Conservation (phyloP, 2,329 filamentous ascomycete genomes). For the Oidium heveae region DNA sequence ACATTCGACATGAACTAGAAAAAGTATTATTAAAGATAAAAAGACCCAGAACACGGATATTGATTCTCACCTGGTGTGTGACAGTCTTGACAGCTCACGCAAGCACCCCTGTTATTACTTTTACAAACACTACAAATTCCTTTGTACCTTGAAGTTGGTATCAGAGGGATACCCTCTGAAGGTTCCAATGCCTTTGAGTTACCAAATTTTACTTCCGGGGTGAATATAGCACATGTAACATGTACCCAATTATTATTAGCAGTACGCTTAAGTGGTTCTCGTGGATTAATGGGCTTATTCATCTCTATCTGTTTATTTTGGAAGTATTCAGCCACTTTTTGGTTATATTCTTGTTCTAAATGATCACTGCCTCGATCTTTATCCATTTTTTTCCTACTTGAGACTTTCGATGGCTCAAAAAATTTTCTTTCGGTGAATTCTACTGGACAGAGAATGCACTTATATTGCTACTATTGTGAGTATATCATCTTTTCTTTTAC, state of each 20-base stretch:
- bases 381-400: slow-evolving; percentile 74
- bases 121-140: slow-evolving; percentile 71
- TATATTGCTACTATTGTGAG: slow-evolving; percentile 38
- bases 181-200: slow-evolving; percentile 60
- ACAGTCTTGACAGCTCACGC: slow-evolving; percentile 59
- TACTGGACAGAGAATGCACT: slow-evolving; percentile 77
- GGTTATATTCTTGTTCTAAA: slow-evolving; percentile 59
- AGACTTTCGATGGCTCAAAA: slow-evolving; percentile 54
- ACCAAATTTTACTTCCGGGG: slow-evolving; percentile 78
- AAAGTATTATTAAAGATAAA: slow-evolving; percentile 1
- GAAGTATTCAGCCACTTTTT: slow-evolving; percentile 59
- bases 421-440: slow-evolving; percentile 61
- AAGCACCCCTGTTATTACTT: slow-evolving; percentile 40
- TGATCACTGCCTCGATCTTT: slow-evolving; percentile 77
- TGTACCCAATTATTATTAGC: slow-evolving; percentile 98
- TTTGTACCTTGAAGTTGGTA: slow-evolving; percentile 46
- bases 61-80: slow-evolving; percentile 19
- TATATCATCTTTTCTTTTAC: background rate
- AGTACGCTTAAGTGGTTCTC: slow-evolving; percentile 80
- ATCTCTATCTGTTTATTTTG: slow-evolving; percentile 59
- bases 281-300: slow-evolving; percentile 58
- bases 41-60: background rate
- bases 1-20: slow-evolving; percentile 56
- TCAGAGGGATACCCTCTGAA: slow-evolving; percentile 71
- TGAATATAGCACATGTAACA: slow-evolving; percentile 78